Conservation (phyloP, 2,329 filamentous ascomycete genomes). For the Hymenoscyphus infarciens region DNA sequence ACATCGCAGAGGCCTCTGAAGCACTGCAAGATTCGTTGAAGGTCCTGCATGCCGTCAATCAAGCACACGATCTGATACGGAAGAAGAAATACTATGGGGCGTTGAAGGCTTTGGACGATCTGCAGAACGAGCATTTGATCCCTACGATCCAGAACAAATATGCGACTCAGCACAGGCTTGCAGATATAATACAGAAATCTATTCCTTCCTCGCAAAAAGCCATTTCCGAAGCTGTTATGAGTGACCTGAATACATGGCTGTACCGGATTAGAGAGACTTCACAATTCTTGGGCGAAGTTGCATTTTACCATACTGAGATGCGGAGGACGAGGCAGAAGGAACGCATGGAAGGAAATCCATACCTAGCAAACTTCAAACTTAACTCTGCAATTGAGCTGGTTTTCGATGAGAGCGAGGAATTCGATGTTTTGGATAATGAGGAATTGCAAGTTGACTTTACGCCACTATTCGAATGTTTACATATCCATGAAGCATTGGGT, state of each 20-base stretch:
- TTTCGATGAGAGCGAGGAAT: conserved; percentile 92
- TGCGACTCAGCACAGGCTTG: conserved; percentile 90
- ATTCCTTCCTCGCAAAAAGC: conserved; percentile 88
- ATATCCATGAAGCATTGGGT: conserved; percentile 92
- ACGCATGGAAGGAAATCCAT: conserved; percentile 70
- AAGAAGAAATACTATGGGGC: conserved; percentile 97
- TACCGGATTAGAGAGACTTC: conserved; percentile 94
- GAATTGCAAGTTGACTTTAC: conserved; percentile 93
- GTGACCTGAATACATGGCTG: conserved; percentile 93
- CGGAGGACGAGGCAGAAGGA: conserved; percentile 80
- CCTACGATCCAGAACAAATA: conserved; percentile 73
- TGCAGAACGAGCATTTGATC: conserved; percentile 89
- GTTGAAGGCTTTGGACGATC: conserved; percentile 86
- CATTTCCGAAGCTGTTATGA: conserved; percentile 96
- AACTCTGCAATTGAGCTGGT: conserved; percentile 96
- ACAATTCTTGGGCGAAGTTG: conserved; percentile 91
- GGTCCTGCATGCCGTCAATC: conserved; percentile 87
- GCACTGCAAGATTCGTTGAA: conserved; percentile 88
- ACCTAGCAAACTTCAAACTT: conserved; percentile 78
- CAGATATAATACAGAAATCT: conserved; percentile 92
- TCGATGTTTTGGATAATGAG: conserved; percentile 92
- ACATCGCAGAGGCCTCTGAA: conserved; percentile 88
- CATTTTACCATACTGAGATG: conserved; percentile 93
- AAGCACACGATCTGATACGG: conserved; percentile 84
- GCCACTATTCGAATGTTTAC: conserved; percentile 88